Evolutionary conservation across 2,329 filamentous ascomycete genomes (phyloP).

Genomic region (Curvularia verruculosa): DNA sequence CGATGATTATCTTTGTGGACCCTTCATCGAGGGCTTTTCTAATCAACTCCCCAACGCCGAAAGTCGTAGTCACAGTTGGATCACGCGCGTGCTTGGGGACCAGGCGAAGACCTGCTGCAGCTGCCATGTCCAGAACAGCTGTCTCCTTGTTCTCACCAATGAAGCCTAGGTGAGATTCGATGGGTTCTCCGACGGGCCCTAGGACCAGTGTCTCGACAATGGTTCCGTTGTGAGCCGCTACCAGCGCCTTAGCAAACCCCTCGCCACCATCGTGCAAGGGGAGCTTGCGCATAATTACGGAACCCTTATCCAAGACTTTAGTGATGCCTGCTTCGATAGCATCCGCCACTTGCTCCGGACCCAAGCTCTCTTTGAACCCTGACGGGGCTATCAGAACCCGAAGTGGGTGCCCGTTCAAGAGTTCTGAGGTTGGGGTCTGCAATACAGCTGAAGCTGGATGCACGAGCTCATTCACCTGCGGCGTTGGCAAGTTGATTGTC

Average conservation of each 20-base stretch:
- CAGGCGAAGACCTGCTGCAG: constrained; percentile 59
- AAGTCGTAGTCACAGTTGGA: constrained; percentile 58
- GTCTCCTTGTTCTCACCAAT: constrained; percentile 47
- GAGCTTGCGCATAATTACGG: constrained; percentile 54
- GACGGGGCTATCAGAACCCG: constrained; percentile 59
- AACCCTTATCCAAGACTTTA: constrained; percentile 49
- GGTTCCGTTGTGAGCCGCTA: constrained; percentile 52
- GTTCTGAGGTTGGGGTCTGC: constrained; percentile 30
- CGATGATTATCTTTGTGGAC: constrained; percentile 55
- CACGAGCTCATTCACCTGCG: constrained; percentile 25
- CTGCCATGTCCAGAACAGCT: constrained; percentile 61
- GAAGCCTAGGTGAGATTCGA: constrained; percentile 57
- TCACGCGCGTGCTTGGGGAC: constrained; percentile 55
- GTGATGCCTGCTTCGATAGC: constrained; percentile 59
- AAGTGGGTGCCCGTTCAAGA: constrained; percentile 27
- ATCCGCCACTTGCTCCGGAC: constrained; percentile 56
- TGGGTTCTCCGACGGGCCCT: constrained; percentile 53
- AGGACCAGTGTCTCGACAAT: constrained; percentile 50
- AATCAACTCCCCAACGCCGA: constrained; percentile 59
- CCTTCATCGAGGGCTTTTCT: constrained; percentile 55
- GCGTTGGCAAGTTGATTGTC: constrained; percentile 28
- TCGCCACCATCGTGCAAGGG: constrained; percentile 62
- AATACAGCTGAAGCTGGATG: constrained; percentile 25
- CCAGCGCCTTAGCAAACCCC: constrained; percentile 57
- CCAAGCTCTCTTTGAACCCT: constrained; percentile 61